Evolutionary conservation across 192 early-diverging fungal species (phyloP).

Genomic region (Oehlia diaphana): DNA sequence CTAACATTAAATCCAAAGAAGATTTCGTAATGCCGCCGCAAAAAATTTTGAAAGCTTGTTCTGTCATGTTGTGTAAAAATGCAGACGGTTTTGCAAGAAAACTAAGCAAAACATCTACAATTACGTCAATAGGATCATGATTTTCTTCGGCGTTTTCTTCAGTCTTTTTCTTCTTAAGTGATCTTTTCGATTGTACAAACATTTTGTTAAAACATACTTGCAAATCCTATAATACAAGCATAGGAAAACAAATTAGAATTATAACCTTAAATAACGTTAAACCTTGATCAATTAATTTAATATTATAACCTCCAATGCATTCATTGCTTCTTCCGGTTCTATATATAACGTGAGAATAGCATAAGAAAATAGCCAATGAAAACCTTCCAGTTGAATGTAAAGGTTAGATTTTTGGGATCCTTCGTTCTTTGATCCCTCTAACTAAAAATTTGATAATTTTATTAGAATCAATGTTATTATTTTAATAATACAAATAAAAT

Average conservation of each 20-base stretch:
- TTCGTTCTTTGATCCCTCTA: not conserved
- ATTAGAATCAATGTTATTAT: not conserved
- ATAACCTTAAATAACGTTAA: not conserved
- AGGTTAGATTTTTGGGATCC: constrained; percentile 28
- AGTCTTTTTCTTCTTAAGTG: constrained; percentile 48
- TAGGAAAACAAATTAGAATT: too few species aligned
- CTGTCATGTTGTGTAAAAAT: constrained; percentile 70
- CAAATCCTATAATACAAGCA: constrained; percentile 53
- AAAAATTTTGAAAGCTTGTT: constrained; percentile 86
- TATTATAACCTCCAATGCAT: constrained; percentile 5
- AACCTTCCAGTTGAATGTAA: constrained; percentile 36
- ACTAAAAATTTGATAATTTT: not conserved
- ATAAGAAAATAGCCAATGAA: constrained; percentile 72
- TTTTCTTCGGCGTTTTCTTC: constrained; percentile 59
- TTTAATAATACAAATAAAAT: not conserved
- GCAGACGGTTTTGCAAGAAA: constrained; percentile 84
- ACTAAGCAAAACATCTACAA: constrained; percentile 88
- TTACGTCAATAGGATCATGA: constrained; percentile 85
- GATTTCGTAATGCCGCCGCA: constrained; percentile 70
- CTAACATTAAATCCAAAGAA: constrained; percentile 73
- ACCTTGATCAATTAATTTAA: not conserved
- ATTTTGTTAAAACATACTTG: constrained; percentile 73
- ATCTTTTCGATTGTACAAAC: constrained; percentile 46
- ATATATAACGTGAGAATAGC: constrained; percentile 64
- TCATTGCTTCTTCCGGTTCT: constrained; percentile 59